Evolutionary conservation across 768 basidiomycete genomes (phyloP), one percentile per base, ranked within the genome.

Genomic region (Paxillus ammoniavirescens): DNA sequence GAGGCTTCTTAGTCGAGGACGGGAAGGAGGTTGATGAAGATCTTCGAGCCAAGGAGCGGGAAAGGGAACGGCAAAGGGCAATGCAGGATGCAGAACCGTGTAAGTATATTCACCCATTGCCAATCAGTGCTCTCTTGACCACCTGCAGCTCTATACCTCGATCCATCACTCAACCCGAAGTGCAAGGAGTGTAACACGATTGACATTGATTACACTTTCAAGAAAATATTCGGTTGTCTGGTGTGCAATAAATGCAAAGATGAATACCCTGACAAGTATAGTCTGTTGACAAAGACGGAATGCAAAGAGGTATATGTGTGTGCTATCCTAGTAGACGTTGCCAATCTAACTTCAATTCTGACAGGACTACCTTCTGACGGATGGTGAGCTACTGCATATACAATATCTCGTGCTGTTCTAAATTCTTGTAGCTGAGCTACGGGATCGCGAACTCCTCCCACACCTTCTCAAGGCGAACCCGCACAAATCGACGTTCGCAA

Each of bases 241-340:
- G 91, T 98, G 1, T 99, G 97, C 74, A 87, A 89, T 62, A 82
- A 79, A 55, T 98, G 95, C 71, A 93, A 95, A 75, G 86, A 94
- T 62, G 84, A 87, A 54, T 80, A 83, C 51, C 91, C 94, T 7
- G 95, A 98, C 63, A 91, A 87, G 70, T 99, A 97, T 66, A 91
- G 93, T 67, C 76, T 99, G 7, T 71, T 99, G 52, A 99, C 97
- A 6, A 99, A 99, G 75, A 98, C 97, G 0, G 97, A 99, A 73
- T 98, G 96, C 71, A 97, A 95, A 72, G 89, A 93, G 77, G 92
- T 89, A 58, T 42, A 82, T 64, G 7, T 18, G 21, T 18, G 23
- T 30, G 40, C 15, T 31, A 30, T 47, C 41, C n/a, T 42, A 3
- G 26, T 52, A 8, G 7, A 40, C 31, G 36, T n/a, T 44, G 33